These are phyloP conservation scores for Kodamaea leandrae DNA, from an alignment of 805 yeast genomes.

Conservation along the genomic window DNA sequence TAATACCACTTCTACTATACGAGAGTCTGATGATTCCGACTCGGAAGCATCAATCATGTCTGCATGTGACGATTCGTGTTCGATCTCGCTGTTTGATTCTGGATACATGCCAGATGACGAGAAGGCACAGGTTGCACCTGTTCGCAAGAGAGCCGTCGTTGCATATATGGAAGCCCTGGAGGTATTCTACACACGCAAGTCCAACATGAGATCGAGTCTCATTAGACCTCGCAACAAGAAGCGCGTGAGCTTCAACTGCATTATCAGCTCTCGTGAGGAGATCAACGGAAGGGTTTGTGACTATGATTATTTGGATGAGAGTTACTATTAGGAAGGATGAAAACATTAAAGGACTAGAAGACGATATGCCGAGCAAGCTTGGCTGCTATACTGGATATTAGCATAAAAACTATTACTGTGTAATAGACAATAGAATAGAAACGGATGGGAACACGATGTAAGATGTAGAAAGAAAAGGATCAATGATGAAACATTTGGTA, in stretches of 20 bases:
- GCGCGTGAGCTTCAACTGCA: conserved; percentile 41
- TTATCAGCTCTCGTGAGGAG: conserved; percentile 45
- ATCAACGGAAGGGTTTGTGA: conserved; percentile 44
- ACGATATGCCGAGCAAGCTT: too few species aligned
- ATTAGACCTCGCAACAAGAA: conserved; percentile 16
- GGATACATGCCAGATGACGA: conserved; percentile 15
- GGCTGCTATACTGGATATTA: too few species aligned
- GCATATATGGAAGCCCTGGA: background rate
- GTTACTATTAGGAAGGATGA: conserved; percentile 24
- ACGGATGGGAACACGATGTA: too few species aligned
- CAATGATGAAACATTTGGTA: too few species aligned
- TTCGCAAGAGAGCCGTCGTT: background rate
- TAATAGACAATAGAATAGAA: too few species aligned
- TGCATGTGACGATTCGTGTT: conserved; percentile 12
- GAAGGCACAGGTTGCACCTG: conserved; percentile 4
- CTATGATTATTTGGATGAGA: conserved; percentile 41
- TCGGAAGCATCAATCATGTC: conserved; percentile 2
- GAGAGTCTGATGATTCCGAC: background rate
- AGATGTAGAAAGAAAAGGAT: too few species aligned
- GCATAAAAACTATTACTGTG: too few species aligned
- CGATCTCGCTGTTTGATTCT: conserved; percentile 15
- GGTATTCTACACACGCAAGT: conserved; percentile 7
- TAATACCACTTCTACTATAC: too few species aligned
- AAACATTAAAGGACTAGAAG: too few species aligned
- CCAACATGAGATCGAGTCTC: conserved; percentile 4